A percentile compares a stretch with the other conserved stretches of the same genome.
Conservation (phyloP, 768 basidiomycete species). For the Tephrocybe sp. region DNA sequence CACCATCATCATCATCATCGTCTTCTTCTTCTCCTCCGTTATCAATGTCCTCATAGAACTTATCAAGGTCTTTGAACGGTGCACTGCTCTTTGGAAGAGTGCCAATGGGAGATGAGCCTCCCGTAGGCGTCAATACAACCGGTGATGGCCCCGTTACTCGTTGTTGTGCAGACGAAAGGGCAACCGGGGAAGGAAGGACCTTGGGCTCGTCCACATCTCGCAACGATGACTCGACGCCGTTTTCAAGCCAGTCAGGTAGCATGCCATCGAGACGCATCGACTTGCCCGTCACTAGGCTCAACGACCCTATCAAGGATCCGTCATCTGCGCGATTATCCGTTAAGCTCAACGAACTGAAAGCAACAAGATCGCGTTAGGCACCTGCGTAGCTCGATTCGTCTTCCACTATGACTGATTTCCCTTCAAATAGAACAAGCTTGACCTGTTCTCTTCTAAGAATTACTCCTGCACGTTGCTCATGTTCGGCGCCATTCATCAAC, state of each 20-base stretch:
- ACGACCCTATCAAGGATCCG: constrained; percentile 58
- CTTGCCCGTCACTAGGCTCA: constrained; percentile 61
- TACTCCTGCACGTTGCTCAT: constrained; percentile 65
- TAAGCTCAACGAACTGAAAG: constrained; percentile 1
- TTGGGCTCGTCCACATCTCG: constrained; percentile 67
- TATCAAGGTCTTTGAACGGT: constrained; percentile 64
- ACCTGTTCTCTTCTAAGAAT: constrained; percentile 84
- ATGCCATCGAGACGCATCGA: constrained; percentile 47
- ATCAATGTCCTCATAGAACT: constrained; percentile 66
- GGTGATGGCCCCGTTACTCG: constrained; percentile 37
- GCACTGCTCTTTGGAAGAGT: constrained; percentile 31
- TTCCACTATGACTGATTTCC: constrained; percentile 54
- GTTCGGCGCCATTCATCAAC: constrained; percentile 34
- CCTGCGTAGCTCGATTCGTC: constrained; percentile 35
- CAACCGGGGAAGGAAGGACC: constrained; percentile 33
- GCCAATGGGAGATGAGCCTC: constrained; percentile 43
- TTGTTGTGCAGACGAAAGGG: constrained; percentile 36
- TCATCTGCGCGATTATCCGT: constrained; percentile 30
- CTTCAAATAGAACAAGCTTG: constrained; percentile 73
- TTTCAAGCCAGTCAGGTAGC: constrained; percentile 87
- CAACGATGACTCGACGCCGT: constrained; percentile 76
- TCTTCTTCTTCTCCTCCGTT: constrained; percentile 25
- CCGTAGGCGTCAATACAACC: constrained; percentile 57
- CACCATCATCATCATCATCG: constrained; percentile 27
- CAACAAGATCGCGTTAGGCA: constrained; percentile 14